Evolutionary conservation across 2,329 filamentous ascomycete species (phyloP), one percentile per base, ranked within the genome.

Genomic region (Diaporthe sp.): DNA sequence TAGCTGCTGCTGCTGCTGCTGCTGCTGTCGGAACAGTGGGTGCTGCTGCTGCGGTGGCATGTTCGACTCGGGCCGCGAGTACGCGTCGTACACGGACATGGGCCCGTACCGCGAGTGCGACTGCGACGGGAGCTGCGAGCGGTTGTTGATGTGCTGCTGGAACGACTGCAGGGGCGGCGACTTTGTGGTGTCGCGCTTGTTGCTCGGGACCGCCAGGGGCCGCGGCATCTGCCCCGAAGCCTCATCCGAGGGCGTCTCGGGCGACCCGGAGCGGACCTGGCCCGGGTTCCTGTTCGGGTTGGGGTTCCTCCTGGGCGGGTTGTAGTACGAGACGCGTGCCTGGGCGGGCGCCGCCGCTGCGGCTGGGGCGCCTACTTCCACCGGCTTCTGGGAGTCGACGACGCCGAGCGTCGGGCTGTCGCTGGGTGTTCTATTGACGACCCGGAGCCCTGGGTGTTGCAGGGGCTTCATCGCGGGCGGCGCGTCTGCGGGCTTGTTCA

Each of bases 331-430:
- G 40, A 72, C 57, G 17, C 60, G 73, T 19, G 58, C 61, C 47
- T 73, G 40, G 42, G 25, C 79, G 77, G 71, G 54, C 75, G n/a
- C 78, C 75, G 22, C 80, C 79, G 22, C 80, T 71, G 15, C 80
- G 78, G 25, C 72, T 19, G 77, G 77, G 25, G 72, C 64, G 22
- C 74, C 70, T 0, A 75, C 69, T 8, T 79, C 78, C 13, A 55
- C 60, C 7, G 69, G 70, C 22, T 58, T 67, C 22, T 42, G 61
- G 0, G 74, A 55, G 19, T 81, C 79, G 58, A 82, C 79, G 42
- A 80, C 76, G 15, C 85, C 86, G 22, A 87, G 79, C 1, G 85
- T 87, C 15, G 86, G 85, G 67, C 84, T 87, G 64, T 70, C 61
- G 57, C 35, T 58, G 58, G 60, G 42, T 35, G 60, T 42, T 28